A percentile compares a stretch with the other conserved stretches of the same genome.
These are phyloP conservation scores for Silene noctiflora DNA, from an alignment of 179 eudicot genomes.

Conservation along the genomic window DNA sequence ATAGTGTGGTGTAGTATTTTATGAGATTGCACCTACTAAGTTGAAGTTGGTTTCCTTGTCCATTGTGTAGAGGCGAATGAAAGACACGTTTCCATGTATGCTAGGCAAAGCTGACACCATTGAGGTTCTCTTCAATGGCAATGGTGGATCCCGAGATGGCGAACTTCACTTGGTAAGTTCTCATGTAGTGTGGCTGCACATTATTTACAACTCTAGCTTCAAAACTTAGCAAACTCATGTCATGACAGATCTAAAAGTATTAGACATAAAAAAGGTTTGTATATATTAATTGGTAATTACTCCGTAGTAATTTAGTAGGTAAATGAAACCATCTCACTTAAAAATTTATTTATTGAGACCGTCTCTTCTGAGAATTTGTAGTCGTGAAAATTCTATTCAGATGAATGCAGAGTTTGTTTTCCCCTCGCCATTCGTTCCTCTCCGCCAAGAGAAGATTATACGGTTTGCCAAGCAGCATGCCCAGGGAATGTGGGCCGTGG, in stretches of 20 bases:
- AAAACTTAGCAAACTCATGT: constrained; percentile 12
- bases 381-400: constrained; percentile 31
- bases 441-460: constrained; percentile 58
- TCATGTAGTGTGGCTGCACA: not conserved
- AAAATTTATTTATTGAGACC: too few relatives aligned
- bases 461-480: constrained; percentile 69
- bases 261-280: too few relatives aligned
- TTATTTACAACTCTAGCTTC: not conserved
- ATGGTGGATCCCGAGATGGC: constrained; percentile 51
- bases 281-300: too few relatives aligned
- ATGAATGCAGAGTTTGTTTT: constrained; percentile 69
- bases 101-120: constrained; percentile 43
- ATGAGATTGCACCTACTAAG: not conserved
- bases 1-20: not conserved
- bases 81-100: constrained; percentile 55
- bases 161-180: constrained; percentile 61
- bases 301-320: too few relatives aligned
- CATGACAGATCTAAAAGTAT: not conserved
- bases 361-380: not conserved
- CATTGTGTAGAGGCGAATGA: constrained; percentile 50
- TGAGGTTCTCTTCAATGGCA: constrained; percentile 51
- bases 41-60: not conserved
- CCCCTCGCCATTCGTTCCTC: constrained; percentile 63
- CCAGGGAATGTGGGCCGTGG: constrained; percentile 71
- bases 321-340: too few relatives aligned